Evolutionary conservation across 306 rosid genomes (phyloP).

Genomic region (Rubus idaeus): DNA sequence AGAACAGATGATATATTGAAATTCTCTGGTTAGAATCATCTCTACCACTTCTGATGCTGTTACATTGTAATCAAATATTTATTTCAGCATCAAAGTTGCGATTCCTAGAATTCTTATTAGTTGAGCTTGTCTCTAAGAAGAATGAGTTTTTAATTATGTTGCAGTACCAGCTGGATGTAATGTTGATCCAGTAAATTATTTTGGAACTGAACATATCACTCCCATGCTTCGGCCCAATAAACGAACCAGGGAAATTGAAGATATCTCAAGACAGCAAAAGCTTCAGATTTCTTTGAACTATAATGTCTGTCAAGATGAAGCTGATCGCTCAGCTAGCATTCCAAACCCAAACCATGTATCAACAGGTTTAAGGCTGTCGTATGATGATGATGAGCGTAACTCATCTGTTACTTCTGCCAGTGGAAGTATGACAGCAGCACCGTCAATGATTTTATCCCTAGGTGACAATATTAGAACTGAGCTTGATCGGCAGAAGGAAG

Average conservation of each 20-base stretch:
- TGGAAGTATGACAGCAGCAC: constrained; percentile 73
- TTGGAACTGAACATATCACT: constrained; percentile 64
- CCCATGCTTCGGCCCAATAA: constrained; percentile 67
- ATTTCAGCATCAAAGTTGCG: background rate
- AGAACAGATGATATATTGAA: background rate
- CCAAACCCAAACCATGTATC: constrained; percentile 81
- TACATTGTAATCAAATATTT: background rate
- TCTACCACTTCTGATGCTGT: background rate
- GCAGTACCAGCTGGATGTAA: constrained; percentile 75
- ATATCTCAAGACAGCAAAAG: constrained; percentile 70
- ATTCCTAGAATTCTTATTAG: background rate
- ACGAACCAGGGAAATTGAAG: constrained; percentile 61
- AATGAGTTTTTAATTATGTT: constrained; percentile 23
- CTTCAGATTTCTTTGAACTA: constrained; percentile 82
- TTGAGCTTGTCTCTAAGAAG: constrained; percentile 22
- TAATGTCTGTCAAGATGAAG: constrained; percentile 65
- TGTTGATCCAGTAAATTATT: constrained; percentile 75
- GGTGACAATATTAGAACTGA: constrained; percentile 72
- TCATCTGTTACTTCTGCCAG: constrained; percentile 91
- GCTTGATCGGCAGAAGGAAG: constrained; percentile 83
- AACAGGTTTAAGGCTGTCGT: constrained; percentile 85
- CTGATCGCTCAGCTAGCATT: constrained; percentile 62
- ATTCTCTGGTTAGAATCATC: background rate
- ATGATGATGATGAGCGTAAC: constrained; percentile 88
- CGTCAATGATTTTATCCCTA: constrained; percentile 59